These are phyloP conservation scores for Jatropha multifida DNA, from an alignment of 441 rosid genomes.

Conservation along the genomic window DNA sequence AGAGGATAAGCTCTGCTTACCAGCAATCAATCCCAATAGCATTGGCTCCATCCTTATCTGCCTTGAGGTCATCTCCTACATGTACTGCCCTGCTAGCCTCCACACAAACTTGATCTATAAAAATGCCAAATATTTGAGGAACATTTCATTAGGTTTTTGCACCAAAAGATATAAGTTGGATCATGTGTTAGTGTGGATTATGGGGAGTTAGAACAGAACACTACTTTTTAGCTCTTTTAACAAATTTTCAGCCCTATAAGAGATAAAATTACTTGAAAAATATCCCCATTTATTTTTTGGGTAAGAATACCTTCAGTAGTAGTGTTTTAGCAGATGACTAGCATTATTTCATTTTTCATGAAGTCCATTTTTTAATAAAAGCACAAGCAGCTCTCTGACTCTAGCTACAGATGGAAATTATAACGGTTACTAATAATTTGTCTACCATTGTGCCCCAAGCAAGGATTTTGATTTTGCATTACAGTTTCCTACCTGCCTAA, in stretches of 20 bases:
- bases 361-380: neutral
- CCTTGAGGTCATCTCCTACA: conserved; percentile 71
- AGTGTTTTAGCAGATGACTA: too few species aligned
- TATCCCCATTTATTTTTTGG: neutral
- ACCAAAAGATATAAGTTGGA: neutral
- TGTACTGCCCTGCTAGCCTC: conserved; percentile 62
- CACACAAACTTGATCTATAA: conserved; percentile 51
- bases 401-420: too few species aligned
- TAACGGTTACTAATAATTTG: too few species aligned
- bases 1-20: conserved; percentile 30
- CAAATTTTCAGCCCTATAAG: neutral
- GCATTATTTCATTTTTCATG: too few species aligned
- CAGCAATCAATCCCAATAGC: conserved; percentile 72
- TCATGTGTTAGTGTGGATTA: neutral
- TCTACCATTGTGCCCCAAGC: too few species aligned
- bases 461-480: too few species aligned
- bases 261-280: neutral
- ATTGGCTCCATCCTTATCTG: conserved; percentile 76
- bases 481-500: neutral
- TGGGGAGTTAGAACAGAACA: too few species aligned
- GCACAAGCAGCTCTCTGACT: neutral
- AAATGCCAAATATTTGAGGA: conserved; percentile 8
- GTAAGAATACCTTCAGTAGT: too few species aligned
- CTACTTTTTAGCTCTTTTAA: too few species aligned
- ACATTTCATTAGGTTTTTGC: neutral